These are phyloP conservation scores for Fusarium compactum DNA, from an alignment of 2,329 filamentous ascomycete species.

Conservation along the genomic window DNA sequence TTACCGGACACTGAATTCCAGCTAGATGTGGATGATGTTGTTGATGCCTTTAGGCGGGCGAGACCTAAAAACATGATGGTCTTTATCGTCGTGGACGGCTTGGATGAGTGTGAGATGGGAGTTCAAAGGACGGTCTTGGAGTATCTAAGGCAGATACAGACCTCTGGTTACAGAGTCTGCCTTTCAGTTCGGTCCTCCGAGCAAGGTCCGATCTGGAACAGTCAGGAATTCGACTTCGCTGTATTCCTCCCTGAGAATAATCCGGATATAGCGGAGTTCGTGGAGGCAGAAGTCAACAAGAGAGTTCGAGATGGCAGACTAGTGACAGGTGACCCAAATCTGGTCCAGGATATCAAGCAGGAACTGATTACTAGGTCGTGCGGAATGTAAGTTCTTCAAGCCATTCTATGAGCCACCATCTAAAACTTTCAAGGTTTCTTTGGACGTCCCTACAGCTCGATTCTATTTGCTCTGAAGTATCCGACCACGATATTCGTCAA, in stretches of 20 bases:
- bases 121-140: background rate
- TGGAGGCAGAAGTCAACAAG: conserved; percentile 26
- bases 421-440: conserved; percentile 48
- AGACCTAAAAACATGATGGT: background rate
- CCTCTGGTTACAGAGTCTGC: background rate
- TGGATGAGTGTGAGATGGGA: conserved; percentile 27
- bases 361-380: conserved; percentile 45
- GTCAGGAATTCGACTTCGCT: background rate
- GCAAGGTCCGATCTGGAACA: background rate
- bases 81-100: conserved; percentile 30
- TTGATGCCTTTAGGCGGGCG: background rate
- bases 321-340: conserved; percentile 15
- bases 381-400: conserved; percentile 49
- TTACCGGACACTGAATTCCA: no score
- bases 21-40: background rate
- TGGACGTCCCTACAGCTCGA: conserved; percentile 54
- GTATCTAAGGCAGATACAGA: fast-evolving
- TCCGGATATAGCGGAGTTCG: conserved; percentile 43
- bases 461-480: conserved; percentile 51
- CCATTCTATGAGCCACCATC: no score
- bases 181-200: background rate
- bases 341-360: conserved; percentile 39
- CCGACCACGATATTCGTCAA: conserved; percentile 53
- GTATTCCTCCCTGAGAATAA: conserved; percentile 35
- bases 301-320: conserved; percentile 21